A percentile compares a stretch with the other conserved stretches of the same genome.
phyloP scores from a whole-genome alignment of 2,329 filamentous ascomycete genomes.

The Phoma sp. region DNA sequence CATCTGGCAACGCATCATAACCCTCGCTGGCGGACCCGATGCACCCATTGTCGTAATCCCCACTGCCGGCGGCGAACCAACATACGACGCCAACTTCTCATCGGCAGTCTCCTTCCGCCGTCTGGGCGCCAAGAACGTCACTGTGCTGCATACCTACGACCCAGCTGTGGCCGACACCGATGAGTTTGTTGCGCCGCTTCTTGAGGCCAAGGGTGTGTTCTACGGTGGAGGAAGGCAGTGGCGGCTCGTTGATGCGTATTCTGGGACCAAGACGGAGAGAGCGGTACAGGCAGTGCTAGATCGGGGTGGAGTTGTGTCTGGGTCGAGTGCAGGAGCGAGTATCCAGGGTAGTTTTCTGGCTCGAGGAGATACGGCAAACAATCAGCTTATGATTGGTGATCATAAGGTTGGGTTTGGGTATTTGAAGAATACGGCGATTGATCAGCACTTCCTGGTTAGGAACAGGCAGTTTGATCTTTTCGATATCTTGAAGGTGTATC shows the following conservation, averaged over 20 bases:
- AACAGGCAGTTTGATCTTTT: conserved; percentile 39
- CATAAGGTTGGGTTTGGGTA: conserved; percentile 36
- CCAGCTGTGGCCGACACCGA: conserved; percentile 31
- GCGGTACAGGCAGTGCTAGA: conserved; percentile 31
- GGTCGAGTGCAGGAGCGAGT: conserved; percentile 33
- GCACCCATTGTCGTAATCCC: conserved; percentile 34
- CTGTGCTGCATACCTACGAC: conserved; percentile 36
- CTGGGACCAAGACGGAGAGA: conserved; percentile 31
- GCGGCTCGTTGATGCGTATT: conserved; percentile 36
- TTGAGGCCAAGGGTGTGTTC: conserved; percentile 30
- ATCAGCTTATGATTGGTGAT: conserved; percentile 32
- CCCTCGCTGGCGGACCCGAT: conserved; percentile 31
- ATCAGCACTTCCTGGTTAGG: conserved; percentile 35
- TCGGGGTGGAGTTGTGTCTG: conserved; percentile 30
- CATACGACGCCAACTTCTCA: conserved; percentile 29
- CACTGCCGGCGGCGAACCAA: conserved; percentile 33
- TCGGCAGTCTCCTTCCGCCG: conserved; percentile 26
- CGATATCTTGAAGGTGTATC: conserved; percentile 29
- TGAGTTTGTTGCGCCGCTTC: conserved; percentile 29
- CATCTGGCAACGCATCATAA: conserved; percentile 38
- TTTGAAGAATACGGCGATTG: conserved; percentile 35
- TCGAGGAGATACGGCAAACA: conserved; percentile 32
- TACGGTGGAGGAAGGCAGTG: conserved; percentile 36
- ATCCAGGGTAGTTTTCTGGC: conserved; percentile 34
- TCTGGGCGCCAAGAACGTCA: conserved; percentile 33